Base-by-base conservation (phyloP, 106 monocot genomes). In the Acanthochlamys bracteata region DNA sequence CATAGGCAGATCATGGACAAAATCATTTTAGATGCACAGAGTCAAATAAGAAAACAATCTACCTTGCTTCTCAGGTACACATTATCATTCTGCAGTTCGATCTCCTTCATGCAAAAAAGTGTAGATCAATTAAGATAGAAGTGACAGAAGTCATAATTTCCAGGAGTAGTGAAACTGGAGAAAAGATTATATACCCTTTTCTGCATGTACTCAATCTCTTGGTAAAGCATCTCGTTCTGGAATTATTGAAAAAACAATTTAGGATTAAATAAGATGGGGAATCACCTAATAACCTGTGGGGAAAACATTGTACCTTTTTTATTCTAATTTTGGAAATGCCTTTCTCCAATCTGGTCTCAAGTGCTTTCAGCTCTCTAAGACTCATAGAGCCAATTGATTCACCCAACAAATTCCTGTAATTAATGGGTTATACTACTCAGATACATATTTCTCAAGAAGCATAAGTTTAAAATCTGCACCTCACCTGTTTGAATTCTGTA, bases 201-300 rank as follows among this genome's bases (percentile, higher is more conserved):
- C 41, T 74, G 79, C 79, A 79, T 79, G 59, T 74, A 69, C 42
- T 79, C 79, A 25, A 79, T 79, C 26, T 79, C 79, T 53, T 64
- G 64, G 52, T 59, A 79, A 53, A 79, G 51, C 58, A 79, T 59
- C 58, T 79, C 79, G 43, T 63, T 63, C 63, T 63, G 42, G 45
- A 6, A 59, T 59, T 0, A 20, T 16, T 40, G 3, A 39, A 39
- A 61, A 14, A 61, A 40, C 15, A n/a, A 61, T 4, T 40, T 16
- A 59, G 20, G 61, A 33, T n/a, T 41, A 9, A 41, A 40, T 20
- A 20, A 40, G 39, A 15, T 6, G 0, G 24, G 24, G 24, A 33
- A 25, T 24, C 49, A 14, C 12, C 12, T 49, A 49, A 55, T 2
- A 20, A 55, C 16, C 10, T 55, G 19, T 4, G 39, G 20, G 10